A percentile compares a stretch with the other conserved stretches of the same genome.
Evolutionary conservation across 1,139 yeast species (phyloP).

Genomic region (Yarrowia galli): DNA sequence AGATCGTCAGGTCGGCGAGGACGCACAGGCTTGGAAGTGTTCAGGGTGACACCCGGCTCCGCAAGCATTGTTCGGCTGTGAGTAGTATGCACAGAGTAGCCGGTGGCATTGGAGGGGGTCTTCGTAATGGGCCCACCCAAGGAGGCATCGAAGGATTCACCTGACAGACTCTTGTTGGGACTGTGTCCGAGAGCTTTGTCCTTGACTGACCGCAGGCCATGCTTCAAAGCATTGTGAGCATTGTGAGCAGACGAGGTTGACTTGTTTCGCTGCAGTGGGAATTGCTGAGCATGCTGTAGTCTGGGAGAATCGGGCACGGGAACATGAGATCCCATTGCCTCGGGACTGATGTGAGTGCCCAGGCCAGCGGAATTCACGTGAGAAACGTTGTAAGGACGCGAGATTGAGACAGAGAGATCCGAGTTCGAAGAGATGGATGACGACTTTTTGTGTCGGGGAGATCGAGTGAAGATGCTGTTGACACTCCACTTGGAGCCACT

Average conservation of each 20-base stretch:
- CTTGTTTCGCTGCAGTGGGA: slow-evolving; percentile 16
- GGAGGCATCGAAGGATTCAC: slow-evolving; percentile 15
- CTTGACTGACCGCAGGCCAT: slow-evolving; percentile 17
- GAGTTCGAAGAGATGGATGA: slow-evolving; percentile 2
- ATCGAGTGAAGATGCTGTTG: slow-evolving; percentile 17
- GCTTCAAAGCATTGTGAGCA: slow-evolving; percentile 8
- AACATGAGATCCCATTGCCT: neutral
- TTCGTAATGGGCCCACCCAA: slow-evolving; percentile 16
- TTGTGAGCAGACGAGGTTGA: slow-evolving; percentile 16
- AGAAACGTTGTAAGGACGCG: slow-evolving; percentile 18
- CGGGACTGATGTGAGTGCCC: neutral
- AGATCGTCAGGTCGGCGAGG: slow-evolving; percentile 30
- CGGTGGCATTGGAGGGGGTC: slow-evolving; percentile 22
- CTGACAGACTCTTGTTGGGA: slow-evolving; percentile 14
- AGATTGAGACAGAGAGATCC: slow-evolving; percentile 7
- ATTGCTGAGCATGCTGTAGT: neutral
- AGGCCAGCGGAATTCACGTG: slow-evolving; percentile 3
- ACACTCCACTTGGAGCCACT: slow-evolving; percentile 21
- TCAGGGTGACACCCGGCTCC: slow-evolving; percentile 11
- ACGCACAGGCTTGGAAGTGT: slow-evolving; percentile 31
- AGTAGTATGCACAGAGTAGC: slow-evolving; percentile 17
- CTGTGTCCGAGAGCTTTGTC: slow-evolving; percentile 22
- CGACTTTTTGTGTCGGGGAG: slow-evolving; percentile 30
- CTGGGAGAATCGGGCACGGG: slow-evolving; percentile 11
- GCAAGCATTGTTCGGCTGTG: slow-evolving; percentile 20